A percentile compares a stretch with the other conserved stretches of the same genome.
Evolutionary conservation across 495 filamentous ascomycete species (phyloP).

Genomic region (Aspergillus egyptiacus): DNA sequence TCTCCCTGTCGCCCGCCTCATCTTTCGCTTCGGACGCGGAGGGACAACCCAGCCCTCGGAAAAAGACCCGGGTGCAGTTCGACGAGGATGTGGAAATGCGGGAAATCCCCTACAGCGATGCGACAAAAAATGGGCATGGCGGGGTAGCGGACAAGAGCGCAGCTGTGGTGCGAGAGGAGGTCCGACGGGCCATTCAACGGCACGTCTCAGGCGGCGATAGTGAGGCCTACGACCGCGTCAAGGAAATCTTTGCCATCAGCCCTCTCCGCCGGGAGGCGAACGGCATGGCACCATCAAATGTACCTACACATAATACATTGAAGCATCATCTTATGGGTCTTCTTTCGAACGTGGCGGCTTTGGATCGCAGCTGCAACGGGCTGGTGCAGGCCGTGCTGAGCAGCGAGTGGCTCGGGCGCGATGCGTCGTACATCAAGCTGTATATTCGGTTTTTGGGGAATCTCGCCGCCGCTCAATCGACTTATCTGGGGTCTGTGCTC

Average conservation of each 20-base stretch:
- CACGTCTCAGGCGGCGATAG: conserved; percentile 54
- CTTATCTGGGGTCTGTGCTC: conserved; percentile 57
- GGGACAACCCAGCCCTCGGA: conserved; percentile 41
- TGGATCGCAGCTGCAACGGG: conserved; percentile 67
- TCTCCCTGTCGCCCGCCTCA: conserved; percentile 33
- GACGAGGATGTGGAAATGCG: conserved; percentile 62
- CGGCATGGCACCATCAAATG: conserved; percentile 30
- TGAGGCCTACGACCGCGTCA: conserved; percentile 65
- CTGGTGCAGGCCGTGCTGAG: conserved; percentile 67
- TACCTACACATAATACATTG: conserved; percentile 50
- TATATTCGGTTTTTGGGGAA: conserved; percentile 77
- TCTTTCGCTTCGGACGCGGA: conserved; percentile 35
- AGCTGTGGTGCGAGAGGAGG: conserved; percentile 60
- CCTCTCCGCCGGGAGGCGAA: conserved; percentile 39
- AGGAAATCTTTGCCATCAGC: conserved; percentile 56
- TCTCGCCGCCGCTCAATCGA: conserved; percentile 71
- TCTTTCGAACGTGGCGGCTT: conserved; percentile 60
- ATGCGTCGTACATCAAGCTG: conserved; percentile 69
- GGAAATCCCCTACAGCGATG: conserved; percentile 17
- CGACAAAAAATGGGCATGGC: conserved; percentile 3
- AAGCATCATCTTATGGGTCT: conserved; percentile 72
- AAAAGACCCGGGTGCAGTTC: conserved; percentile 68
- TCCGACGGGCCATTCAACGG: conserved; percentile 68
- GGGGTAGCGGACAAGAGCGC: conserved; percentile 52
- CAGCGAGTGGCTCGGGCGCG: conserved; percentile 78